Conservation (phyloP, 2,329 filamentous ascomycete species). For the Fusarium tupiense region DNA sequence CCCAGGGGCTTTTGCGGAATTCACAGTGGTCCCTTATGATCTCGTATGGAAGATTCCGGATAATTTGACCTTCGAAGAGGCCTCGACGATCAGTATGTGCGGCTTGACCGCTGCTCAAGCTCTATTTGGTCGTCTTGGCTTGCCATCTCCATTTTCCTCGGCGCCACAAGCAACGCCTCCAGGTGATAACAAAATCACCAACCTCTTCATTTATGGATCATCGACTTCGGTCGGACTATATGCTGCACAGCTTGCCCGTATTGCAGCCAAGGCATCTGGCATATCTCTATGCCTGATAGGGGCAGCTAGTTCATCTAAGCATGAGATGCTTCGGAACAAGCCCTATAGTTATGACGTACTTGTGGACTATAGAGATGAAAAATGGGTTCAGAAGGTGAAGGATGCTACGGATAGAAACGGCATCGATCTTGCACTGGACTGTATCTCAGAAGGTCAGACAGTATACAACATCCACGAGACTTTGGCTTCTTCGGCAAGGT, state of each 20-base stretch:
- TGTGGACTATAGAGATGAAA: slow-evolving; percentile 50
- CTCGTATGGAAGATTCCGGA: slow-evolving; percentile 51
- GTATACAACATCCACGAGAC: slow-evolving; percentile 46
- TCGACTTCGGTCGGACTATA: slow-evolving; percentile 49
- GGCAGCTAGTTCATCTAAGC: slow-evolving; percentile 41
- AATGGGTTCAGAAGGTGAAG: slow-evolving; percentile 48
- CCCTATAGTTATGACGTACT: slow-evolving; percentile 52
- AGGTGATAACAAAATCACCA: neutral
- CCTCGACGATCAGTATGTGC: slow-evolving; percentile 53
- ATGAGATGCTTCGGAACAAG: slow-evolving; percentile 39
- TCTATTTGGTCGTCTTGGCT: slow-evolving; percentile 50
- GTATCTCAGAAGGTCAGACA: slow-evolving; percentile 51
- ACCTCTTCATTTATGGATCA: slow-evolving; percentile 47
- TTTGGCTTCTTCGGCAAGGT: slow-evolving; percentile 39
- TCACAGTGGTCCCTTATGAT: slow-evolving; percentile 47
- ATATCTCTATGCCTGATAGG: slow-evolving; percentile 42
- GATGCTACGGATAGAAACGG: slow-evolving; percentile 38
- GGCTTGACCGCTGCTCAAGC: slow-evolving; percentile 56
- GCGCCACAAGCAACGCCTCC: fast-evolving
- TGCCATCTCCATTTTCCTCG: slow-evolving; percentile 22
- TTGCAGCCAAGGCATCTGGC: slow-evolving; percentile 7
- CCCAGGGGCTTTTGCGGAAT: slow-evolving; percentile 58
- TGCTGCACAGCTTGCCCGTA: slow-evolving; percentile 44
- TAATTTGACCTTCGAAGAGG: slow-evolving; percentile 47
- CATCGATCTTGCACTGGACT: slow-evolving; percentile 51